phyloP scores from a whole-genome alignment of 2,329 filamentous ascomycete species.

The Scedosporium dehoogii region DNA sequence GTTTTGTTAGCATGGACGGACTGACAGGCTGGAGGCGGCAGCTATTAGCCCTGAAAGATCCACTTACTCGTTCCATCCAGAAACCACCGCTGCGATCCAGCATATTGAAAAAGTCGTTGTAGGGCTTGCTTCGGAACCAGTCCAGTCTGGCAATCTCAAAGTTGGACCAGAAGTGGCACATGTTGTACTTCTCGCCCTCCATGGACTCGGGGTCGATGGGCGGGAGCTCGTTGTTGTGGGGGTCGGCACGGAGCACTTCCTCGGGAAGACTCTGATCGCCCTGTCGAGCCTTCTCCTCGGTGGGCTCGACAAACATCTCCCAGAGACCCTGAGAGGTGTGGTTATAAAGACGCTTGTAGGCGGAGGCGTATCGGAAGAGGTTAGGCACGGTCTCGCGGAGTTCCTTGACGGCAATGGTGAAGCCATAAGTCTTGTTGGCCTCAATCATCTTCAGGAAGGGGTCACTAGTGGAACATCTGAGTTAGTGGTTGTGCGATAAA shows the following conservation, averaged over 20 bases:
- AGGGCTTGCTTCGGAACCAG: slow-evolving; percentile 96
- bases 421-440: slow-evolving; percentile 94
- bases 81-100: slow-evolving; percentile 98
- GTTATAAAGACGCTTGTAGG: slow-evolving; percentile 89
- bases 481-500: background rate
- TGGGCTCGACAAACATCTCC: slow-evolving; percentile 94
- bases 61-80: slow-evolving; percentile 88
- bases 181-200: slow-evolving; percentile 98
- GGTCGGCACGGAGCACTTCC: slow-evolving; percentile 69
- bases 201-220: slow-evolving; percentile 86
- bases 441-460: slow-evolving; percentile 94
- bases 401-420: slow-evolving; percentile 98
- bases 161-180: slow-evolving; percentile 99
- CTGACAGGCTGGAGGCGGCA: background rate
- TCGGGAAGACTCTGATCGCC: slow-evolving; percentile 55
- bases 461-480: slow-evolving; percentile 46
- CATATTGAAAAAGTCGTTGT: slow-evolving; percentile 97
- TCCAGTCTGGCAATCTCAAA: slow-evolving; percentile 93
- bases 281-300: slow-evolving; percentile 51
- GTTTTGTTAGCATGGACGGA: slow-evolving; percentile 15
- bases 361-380: slow-evolving; percentile 97
- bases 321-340: slow-evolving; percentile 85
- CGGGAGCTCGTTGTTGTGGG: slow-evolving; percentile 58
- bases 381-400: slow-evolving; percentile 96
- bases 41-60: background rate